Conservation (phyloP, 306 rosid species). For the Calophaca sinica region DNA sequence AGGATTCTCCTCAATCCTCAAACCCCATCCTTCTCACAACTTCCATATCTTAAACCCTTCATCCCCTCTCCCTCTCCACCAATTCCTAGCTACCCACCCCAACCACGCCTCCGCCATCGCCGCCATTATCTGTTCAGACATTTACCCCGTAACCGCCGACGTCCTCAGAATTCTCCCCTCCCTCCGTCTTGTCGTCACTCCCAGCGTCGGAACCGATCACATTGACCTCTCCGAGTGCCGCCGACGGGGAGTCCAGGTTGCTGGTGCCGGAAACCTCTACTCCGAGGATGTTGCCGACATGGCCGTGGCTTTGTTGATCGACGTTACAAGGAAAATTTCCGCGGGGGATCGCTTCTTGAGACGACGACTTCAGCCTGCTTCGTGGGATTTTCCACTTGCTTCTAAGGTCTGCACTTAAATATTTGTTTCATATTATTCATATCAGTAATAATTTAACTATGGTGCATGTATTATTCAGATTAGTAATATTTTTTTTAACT, state of each 20-base stretch:
- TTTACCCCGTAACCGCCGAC: slow-evolving; percentile 21
- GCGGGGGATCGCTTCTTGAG: slow-evolving; percentile 48
- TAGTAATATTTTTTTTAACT: too few species aligned
- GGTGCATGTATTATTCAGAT: too few species aligned
- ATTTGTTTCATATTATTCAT: too few species aligned
- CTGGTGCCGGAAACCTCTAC: slow-evolving; percentile 43
- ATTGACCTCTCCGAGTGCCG: slow-evolving; percentile 55
- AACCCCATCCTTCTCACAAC: slow-evolving; percentile 1
- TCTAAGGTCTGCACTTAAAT: slow-evolving; percentile 47
- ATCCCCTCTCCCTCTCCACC: background rate
- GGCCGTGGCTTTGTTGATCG: slow-evolving; percentile 61
- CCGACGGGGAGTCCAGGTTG: slow-evolving; percentile 39
- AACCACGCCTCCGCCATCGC: slow-evolving; percentile 30
- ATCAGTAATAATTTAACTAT: too few species aligned
- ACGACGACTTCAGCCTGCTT: slow-evolving; percentile 2
- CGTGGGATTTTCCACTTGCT: slow-evolving; percentile 49
- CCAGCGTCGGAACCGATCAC: slow-evolving; percentile 52
- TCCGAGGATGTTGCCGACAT: slow-evolving; percentile 63
- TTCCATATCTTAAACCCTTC: slow-evolving; percentile 14
- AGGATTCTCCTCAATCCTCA: background rate
- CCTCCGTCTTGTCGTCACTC: slow-evolving; percentile 45
- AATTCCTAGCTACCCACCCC: slow-evolving; percentile 10
- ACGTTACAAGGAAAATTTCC: slow-evolving; percentile 54
- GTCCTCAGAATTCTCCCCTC: slow-evolving; percentile 45
- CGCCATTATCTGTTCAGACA: slow-evolving; percentile 20